Evolutionary conservation across 2,329 filamentous ascomycete species (phyloP).

Genomic region (Ophiostoma sp.): DNA sequence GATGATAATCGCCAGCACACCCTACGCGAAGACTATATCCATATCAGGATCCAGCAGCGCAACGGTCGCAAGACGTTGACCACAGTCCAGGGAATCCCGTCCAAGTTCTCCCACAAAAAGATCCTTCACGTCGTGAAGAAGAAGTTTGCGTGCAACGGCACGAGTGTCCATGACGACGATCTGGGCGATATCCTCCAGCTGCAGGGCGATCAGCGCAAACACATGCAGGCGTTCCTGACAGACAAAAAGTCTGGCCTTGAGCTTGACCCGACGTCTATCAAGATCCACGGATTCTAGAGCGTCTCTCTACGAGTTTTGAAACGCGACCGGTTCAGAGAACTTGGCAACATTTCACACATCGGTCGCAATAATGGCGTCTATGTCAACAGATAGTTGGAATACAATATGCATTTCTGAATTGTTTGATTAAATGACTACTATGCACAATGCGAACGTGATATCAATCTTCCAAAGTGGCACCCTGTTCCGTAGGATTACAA

Average conservation of each 20-base stretch:
- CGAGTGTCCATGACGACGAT: slow-evolving; percentile 58
- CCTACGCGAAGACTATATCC: slow-evolving; percentile 94
- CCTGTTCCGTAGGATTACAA: neutral
- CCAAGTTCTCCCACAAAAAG: slow-evolving; percentile 99
- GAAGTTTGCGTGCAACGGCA: slow-evolving; percentile 92
- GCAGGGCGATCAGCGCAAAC: slow-evolving; percentile 97
- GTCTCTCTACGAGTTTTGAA: too few relatives aligned
- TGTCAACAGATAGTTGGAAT: neutral
- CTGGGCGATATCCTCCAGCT: slow-evolving; percentile 91
- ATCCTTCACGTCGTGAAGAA: slow-evolving; percentile 62
- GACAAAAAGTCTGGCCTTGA: slow-evolving; percentile 92
- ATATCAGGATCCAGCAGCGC: slow-evolving; percentile 99
- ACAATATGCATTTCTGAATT: neutral
- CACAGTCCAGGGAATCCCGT: slow-evolving; percentile 95
- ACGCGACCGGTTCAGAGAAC: too few relatives aligned
- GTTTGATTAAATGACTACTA: neutral
- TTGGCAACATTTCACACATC: neutral
- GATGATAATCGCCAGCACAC: slow-evolving; percentile 84
- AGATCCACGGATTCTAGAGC: slow-evolving; percentile 67
- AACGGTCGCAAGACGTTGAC: slow-evolving; percentile 99
- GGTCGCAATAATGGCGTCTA: neutral
- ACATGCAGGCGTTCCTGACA: slow-evolving; percentile 94
- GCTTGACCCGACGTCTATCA: slow-evolving; percentile 93
- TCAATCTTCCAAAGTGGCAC: neutral
- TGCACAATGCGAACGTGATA: neutral